phyloP scores from a whole-genome alignment of 768 basidiomycete species.

The Ephemerocybe angulata region DNA sequence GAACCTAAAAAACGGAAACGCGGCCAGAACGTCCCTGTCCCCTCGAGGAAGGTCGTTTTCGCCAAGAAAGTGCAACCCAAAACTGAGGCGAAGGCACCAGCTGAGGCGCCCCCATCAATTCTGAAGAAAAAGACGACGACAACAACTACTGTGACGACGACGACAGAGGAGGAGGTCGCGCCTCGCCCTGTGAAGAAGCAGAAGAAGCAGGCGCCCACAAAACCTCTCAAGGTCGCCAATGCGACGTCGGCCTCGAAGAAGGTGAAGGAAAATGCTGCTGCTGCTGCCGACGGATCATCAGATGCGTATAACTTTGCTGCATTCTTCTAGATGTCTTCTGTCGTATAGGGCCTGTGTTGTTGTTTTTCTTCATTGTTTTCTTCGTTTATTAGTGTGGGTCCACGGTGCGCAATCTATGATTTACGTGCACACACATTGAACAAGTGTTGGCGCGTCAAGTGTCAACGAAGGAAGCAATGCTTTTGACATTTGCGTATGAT shows the following conservation, averaged over 20 bases:
- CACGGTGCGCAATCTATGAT: not conserved
- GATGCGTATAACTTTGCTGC: slow-evolving; percentile 57
- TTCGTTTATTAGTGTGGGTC: not conserved
- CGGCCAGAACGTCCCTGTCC: slow-evolving; percentile 23
- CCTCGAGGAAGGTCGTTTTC: slow-evolving; percentile 56
- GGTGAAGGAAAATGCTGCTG: slow-evolving; percentile 19
- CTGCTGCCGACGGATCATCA: slow-evolving; percentile 7
- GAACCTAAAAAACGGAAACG: slow-evolving; percentile 49
- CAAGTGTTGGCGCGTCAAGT: not conserved
- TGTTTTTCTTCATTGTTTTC: not conserved
- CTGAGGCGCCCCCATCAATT: not conserved
- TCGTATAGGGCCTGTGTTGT: not conserved
- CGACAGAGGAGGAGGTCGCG: slow-evolving; percentile 10
- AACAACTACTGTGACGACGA: not conserved
- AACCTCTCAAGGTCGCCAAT: slow-evolving; percentile 32
- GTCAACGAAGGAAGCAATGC: too few species aligned
- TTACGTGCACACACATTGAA: not conserved
- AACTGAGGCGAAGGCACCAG: slow-evolving; percentile 15
- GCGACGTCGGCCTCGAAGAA: slow-evolving; percentile 27
- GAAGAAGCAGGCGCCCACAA: slow-evolving; percentile 9
- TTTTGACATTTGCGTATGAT: too few species aligned
- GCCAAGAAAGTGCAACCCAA: slow-evolving; percentile 21
- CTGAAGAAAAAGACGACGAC: slow-evolving; percentile 8
- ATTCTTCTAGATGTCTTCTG: slow-evolving; percentile 58
- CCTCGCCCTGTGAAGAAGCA: slow-evolving; percentile 12